Percentiles rank a stretch among this genome's conserved stretches.
Evolutionary conservation across 2,329 filamentous ascomycete genomes (phyloP).

Genomic region (Lasiodiplodia sp.): DNA sequence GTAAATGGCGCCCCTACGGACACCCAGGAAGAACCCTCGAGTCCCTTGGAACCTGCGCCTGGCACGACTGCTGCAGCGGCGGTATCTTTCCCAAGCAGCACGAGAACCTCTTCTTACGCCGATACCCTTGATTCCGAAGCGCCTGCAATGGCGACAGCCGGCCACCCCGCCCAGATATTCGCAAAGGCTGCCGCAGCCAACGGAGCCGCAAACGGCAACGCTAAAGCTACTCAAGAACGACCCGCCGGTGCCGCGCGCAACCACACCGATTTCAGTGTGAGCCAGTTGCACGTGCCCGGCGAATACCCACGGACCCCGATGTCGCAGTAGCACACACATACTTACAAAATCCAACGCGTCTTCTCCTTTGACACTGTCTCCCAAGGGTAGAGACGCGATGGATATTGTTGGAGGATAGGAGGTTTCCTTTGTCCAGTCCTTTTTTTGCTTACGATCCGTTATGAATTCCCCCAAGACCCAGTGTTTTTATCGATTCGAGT

Average conservation of each 20-base stretch:
- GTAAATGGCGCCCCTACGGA: constrained; percentile 27
- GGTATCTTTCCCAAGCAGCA: constrained; percentile 23
- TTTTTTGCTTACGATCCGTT: constrained; percentile 12
- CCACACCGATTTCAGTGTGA: constrained; percentile 61
- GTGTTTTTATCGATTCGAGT: constrained; percentile 6
- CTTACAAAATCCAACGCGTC: neutral
- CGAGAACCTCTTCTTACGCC: constrained; percentile 14
- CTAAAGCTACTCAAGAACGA: constrained; percentile 33
- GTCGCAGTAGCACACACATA: neutral
- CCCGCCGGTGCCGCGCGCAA: constrained; percentile 56
- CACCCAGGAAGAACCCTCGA: constrained; percentile 2
- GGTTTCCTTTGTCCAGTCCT: constrained; percentile 1
- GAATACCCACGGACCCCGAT: constrained; percentile 60
- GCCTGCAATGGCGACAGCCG: constrained; percentile 14
- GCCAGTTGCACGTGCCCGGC: constrained; percentile 73
- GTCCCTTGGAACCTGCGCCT: neutral
- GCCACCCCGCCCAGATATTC: constrained; percentile 2
- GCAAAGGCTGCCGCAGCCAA: constrained; percentile 17
- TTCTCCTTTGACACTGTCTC: neutral
- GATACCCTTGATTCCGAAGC: constrained; percentile 20
- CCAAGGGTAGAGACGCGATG: neutral
- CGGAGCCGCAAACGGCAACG: constrained; percentile 9
- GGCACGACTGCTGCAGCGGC: constrained; percentile 11
- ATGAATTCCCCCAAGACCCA: constrained; percentile 10
- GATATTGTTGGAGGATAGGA: neutral